phyloP scores from a whole-genome alignment of 768 basidiomycete genomes.

The Dioszegia hungarica region DNA sequence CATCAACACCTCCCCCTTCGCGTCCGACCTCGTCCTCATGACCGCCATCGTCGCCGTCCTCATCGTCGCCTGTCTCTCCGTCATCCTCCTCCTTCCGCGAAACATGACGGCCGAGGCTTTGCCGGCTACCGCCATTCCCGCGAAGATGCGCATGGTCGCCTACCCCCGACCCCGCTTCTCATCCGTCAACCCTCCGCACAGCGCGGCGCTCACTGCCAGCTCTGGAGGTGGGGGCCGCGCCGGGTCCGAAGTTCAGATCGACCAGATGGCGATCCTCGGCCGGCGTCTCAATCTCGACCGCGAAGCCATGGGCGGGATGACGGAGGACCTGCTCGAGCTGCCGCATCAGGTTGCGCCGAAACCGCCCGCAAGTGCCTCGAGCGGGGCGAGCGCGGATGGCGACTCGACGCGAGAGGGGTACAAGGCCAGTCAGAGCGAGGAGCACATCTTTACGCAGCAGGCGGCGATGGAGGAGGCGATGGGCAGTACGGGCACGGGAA shows the following conservation, averaged over 20 bases:
- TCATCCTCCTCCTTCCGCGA: constrained; percentile 30
- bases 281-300: constrained; percentile 32
- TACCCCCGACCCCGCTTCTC: constrained; percentile 1
- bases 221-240: too few relatives aligned
- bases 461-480: neutral
- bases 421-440: constrained; percentile 2
- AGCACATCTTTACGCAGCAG: neutral
- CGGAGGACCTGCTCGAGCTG: neutral
- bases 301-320: constrained; percentile 10
- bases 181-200: neutral
- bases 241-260: neutral
- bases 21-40: constrained; percentile 18
- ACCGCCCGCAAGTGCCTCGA: neutral
- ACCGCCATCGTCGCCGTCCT: constrained; percentile 20
- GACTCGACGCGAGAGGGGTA: neutral
- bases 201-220: neutral
- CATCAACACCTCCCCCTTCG: constrained; percentile 18
- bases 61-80: constrained; percentile 18
- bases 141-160: constrained; percentile 3
- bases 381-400: neutral
- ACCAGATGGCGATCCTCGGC: constrained; percentile 22
- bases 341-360: neutral
- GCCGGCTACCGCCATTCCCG: constrained; percentile 6
- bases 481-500: neutral
- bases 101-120: constrained; percentile 35